These are phyloP conservation scores for Conringia planisiliqua DNA, from an alignment of 345 rosid species.

Conservation along the genomic window DNA sequence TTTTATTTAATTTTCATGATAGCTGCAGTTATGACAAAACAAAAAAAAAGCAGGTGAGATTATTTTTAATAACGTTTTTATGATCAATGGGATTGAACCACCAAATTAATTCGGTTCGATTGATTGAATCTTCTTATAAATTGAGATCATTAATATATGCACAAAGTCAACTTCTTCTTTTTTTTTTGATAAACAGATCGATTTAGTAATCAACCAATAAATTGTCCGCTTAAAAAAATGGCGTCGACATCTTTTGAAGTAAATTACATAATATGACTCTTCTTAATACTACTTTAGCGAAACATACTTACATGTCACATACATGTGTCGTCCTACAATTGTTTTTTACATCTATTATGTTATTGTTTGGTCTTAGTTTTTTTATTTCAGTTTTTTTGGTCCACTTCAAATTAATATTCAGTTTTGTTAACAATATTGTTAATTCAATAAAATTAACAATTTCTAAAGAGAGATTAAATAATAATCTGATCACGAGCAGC, in stretches of 20 bases:
- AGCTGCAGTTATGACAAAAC: not conserved
- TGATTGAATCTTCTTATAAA: slow-evolving; percentile 14
- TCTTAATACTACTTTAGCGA: not conserved
- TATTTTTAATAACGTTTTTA: not conserved
- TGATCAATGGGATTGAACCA: slow-evolving; percentile 11
- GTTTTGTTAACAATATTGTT: not conserved
- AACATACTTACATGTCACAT: not conserved
- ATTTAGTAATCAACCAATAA: slow-evolving; percentile 1
- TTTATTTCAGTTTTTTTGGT: too few species aligned
- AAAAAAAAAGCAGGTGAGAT: too few species aligned
- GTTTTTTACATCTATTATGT: not conserved
- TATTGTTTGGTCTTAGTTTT: not conserved
- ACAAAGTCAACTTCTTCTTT: not conserved
- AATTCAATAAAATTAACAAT: not conserved
- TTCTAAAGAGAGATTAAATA: not conserved
- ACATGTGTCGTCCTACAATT: not conserved
- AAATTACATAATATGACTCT: not conserved
- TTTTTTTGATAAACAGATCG: not conserved
- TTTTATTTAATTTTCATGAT: not conserved
- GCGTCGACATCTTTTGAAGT: not conserved
- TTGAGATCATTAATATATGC: not conserved
- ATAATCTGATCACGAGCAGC: slow-evolving; percentile 11
- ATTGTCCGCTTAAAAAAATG: not conserved
- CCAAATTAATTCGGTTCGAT: slow-evolving; percentile 10
- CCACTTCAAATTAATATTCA: too few species aligned